These are phyloP conservation scores for Cenococcum geophilum DNA, from an alignment of 495 filamentous ascomycete species.

Conservation along the genomic window DNA sequence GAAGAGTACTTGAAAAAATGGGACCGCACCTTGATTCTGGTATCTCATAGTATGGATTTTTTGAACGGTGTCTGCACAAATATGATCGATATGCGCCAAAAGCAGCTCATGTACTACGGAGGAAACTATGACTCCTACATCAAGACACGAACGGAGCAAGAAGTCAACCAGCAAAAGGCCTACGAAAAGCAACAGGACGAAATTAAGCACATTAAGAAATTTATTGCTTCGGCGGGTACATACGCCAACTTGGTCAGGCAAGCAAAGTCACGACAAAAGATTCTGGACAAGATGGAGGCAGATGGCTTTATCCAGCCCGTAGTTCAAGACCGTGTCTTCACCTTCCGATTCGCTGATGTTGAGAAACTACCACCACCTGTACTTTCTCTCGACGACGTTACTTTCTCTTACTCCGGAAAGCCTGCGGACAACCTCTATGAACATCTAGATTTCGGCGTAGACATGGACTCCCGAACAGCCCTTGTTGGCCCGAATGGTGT, in stretches of 20 bases:
- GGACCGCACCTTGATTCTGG: conserved; percentile 94
- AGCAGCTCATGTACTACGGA: conserved; percentile 93
- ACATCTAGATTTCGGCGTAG: conserved; percentile 93
- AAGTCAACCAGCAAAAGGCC: conserved; percentile 96
- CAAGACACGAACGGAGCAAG: conserved; percentile 91
- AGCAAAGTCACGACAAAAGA: conserved; percentile 99
- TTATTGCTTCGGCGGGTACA: conserved; percentile 98
- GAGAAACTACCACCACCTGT: conserved; percentile 97
- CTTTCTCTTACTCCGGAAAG: conserved; percentile 93
- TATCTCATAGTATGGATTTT: conserved; percentile 98
- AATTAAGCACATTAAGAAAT: conserved; percentile 99
- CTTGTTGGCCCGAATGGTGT: conserved; percentile 99
- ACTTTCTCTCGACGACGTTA: conserved; percentile 92
- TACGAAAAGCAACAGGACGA: conserved; percentile 99
- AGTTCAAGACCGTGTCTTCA: conserved; percentile 79
- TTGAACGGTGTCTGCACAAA: conserved; percentile 97
- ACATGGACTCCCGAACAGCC: conserved; percentile 97
- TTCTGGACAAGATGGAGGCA: conserved; percentile 99
- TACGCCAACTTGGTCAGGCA: conserved; percentile 99
- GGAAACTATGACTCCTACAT: conserved; percentile 98
- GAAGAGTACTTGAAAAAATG: conserved; percentile 99
- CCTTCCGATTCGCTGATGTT: conserved; percentile 96
- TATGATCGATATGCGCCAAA: conserved; percentile 96
- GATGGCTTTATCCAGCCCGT: conserved; percentile 97
- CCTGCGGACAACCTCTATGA: conserved; percentile 88